Percentiles rank a stretch among this genome's conserved stretches.
phyloP scores from a whole-genome alignment of 805 yeast species.

The Wickerhamiella brachini region DNA sequence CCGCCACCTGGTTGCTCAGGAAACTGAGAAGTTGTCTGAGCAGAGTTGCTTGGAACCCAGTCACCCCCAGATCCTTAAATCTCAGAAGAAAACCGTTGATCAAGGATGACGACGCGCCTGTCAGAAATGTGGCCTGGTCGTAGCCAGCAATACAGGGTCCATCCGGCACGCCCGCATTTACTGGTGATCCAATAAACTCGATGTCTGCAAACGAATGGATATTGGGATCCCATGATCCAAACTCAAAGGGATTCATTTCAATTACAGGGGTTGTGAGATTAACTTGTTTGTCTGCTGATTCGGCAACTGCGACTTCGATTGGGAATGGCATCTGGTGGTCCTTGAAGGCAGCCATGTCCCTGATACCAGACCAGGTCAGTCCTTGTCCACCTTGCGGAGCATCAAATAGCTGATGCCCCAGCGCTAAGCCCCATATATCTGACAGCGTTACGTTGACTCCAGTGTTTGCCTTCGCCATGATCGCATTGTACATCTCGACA shows the following conservation, averaged over 20 bases:
- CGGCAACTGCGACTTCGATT: conserved; percentile 38
- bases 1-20: conserved; percentile 25
- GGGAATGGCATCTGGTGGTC: conserved; percentile 61
- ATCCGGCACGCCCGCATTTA: conserved; percentile 44
- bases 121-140: conserved; percentile 68
- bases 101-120: conserved; percentile 72
- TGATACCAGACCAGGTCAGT: conserved; percentile 41
- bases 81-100: conserved; percentile 54
- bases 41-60: conserved; percentile 33
- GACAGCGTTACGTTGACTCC: conserved; percentile 57
- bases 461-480: conserved; percentile 41
- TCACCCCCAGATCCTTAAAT: conserved; percentile 37
- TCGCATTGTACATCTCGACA: conserved; percentile 33
- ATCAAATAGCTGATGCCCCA: conserved; percentile 59
- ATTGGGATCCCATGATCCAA: conserved; percentile 83
- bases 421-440: conserved; percentile 71
- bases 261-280: conserved; percentile 51
- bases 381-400: conserved; percentile 51
- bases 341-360: conserved; percentile 45
- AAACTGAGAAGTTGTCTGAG: conserved; percentile 31
- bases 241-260: conserved; percentile 42
- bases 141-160: conserved; percentile 48
- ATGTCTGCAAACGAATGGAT: conserved; percentile 49
- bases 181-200: conserved; percentile 55
- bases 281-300: conserved; percentile 26